These are phyloP conservation scores for Atkinsonella hypoxylon DNA, from an alignment of 2,329 filamentous ascomycete genomes.

Conservation along the genomic window DNA sequence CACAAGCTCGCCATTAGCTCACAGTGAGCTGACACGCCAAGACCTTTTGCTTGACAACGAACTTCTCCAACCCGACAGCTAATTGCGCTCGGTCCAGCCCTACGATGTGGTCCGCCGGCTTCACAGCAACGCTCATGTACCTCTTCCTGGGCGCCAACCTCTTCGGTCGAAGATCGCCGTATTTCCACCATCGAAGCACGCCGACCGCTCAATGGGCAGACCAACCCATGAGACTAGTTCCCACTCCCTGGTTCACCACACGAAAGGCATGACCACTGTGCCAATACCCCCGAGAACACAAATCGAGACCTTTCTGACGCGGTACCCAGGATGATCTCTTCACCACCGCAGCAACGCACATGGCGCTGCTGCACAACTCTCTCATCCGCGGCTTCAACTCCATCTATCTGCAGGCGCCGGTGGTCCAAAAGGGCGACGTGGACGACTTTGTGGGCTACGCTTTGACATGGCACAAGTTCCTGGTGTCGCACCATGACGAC, in stretches of 20 bases:
- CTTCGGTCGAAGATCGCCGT: constrained; percentile 24
- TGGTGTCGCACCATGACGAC: constrained; percentile 48
- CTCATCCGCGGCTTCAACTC: constrained; percentile 53
- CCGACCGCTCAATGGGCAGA: constrained; percentile 38
- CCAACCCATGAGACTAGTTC: constrained; percentile 39
- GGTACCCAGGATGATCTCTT: constrained; percentile 40
- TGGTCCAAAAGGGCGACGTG: constrained; percentile 38
- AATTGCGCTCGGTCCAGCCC: neutral
- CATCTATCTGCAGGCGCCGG: constrained; percentile 47
- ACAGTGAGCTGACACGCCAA: neutral
- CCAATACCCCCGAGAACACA: too few species aligned
- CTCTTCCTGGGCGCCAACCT: constrained; percentile 17
- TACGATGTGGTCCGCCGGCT: constrained; percentile 2
- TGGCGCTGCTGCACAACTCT: constrained; percentile 49
- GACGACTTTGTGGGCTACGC: constrained; percentile 45
- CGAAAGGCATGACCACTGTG: constrained; percentile 20
- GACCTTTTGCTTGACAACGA: neutral
- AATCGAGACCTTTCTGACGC: too few species aligned
- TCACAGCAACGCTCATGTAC: neutral
- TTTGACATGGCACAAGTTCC: constrained; percentile 45
- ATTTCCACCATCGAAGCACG: constrained; percentile 16
- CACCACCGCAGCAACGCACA: constrained; percentile 46
- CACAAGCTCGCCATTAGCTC: constrained; percentile 1
- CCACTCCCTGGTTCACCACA: constrained; percentile 41
- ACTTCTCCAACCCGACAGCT: neutral